Evolutionary conservation across 345 rosid species (phyloP).

Genomic region (Lagerstroemia speciosa): DNA sequence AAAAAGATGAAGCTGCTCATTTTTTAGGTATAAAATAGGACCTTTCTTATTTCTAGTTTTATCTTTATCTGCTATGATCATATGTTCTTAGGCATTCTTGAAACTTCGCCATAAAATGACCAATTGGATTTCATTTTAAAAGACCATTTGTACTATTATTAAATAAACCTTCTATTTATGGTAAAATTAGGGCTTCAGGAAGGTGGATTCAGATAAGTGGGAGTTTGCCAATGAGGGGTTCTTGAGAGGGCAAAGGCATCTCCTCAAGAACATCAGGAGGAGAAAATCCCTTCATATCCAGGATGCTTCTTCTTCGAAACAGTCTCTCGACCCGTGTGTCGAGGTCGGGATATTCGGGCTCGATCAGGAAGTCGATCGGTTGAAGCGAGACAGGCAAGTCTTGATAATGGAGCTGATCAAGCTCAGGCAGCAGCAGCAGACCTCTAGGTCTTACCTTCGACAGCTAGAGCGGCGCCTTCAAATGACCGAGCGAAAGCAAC

Average conservation of each 20-base stretch:
- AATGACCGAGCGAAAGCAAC: slow-evolving; percentile 62
- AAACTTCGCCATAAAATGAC: not conserved
- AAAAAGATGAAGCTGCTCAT: not conserved
- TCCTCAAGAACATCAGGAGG: slow-evolving; percentile 66
- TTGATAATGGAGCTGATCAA: slow-evolving; percentile 57
- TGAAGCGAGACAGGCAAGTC: slow-evolving; percentile 55
- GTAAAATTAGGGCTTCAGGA: slow-evolving; percentile 75
- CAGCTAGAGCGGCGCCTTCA: slow-evolving; percentile 58
- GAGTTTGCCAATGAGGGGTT: slow-evolving; percentile 54
- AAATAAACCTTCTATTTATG: slow-evolving; percentile 7
- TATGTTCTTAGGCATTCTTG: not conserved
- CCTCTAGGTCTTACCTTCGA: slow-evolving; percentile 40
- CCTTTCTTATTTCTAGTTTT: not conserved
- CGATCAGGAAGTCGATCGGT: slow-evolving; percentile 32
- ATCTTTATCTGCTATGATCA: not conserved
- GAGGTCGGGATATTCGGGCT: slow-evolving; percentile 49
- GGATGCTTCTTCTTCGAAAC: slow-evolving; percentile 19
- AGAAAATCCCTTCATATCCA: slow-evolving; percentile 38
- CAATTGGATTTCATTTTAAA: not conserved
- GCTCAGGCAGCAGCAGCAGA: slow-evolving; percentile 65
- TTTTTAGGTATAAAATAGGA: not conserved
- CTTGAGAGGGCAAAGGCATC: slow-evolving; percentile 57
- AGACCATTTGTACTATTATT: not conserved
- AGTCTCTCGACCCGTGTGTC: slow-evolving; percentile 33
- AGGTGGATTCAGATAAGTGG: slow-evolving; percentile 94